Base-by-base conservation (phyloP, 768 basidiomycete genomes). In the Cystofilobasidium macerans region DNA sequence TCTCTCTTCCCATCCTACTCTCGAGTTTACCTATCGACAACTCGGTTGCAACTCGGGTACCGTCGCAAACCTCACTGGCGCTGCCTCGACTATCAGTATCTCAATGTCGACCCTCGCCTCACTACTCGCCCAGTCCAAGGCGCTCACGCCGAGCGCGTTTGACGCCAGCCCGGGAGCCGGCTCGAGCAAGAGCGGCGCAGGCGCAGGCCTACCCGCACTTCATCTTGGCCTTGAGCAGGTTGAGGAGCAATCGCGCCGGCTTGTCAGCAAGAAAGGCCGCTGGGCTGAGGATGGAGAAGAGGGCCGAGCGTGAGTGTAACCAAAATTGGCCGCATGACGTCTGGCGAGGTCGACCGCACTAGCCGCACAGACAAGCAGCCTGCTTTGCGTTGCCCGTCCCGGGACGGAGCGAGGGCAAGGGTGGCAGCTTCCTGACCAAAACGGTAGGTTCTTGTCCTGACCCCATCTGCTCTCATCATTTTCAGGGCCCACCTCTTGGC, bases 151-250 rank as follows among this genome's bases (percentile, higher is more conserved):
- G 51, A 30, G 28, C 28, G 11, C 28, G 26, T 53, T 11, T 11
- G 26, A 53, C 24, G 8, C 26, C 48, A 26, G 30, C 24, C 30
- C 6, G 42, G 84, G 86, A 0, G 88, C 91, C 74, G 78, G 45
- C 45, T 47, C 45, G 22, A 47, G 45, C 45, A 22, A 24, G 13
- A n/a, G 4, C 20, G 45, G 22, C 33, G 82, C 84, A 4, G 81
- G 83, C 51, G 85, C 85, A 5, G 90, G 95, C 71, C 79, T 98
- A 1, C 94, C 94, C 14, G 82, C 87, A 3, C 85, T 99, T 48
- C 84, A 87, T 64, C 85, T 94, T 64, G 89, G 90, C 1, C 82
- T 98, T 36, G 92, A 94, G 76, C 90, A 97, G 78, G 88, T 99
- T 69, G 94, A 98, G 75, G 85, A 87, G 0, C 90, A 94, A 77